Evolutionary conservation across 306 rosid species (phyloP).

Genomic region (Cicer pinnatifidum): DNA sequence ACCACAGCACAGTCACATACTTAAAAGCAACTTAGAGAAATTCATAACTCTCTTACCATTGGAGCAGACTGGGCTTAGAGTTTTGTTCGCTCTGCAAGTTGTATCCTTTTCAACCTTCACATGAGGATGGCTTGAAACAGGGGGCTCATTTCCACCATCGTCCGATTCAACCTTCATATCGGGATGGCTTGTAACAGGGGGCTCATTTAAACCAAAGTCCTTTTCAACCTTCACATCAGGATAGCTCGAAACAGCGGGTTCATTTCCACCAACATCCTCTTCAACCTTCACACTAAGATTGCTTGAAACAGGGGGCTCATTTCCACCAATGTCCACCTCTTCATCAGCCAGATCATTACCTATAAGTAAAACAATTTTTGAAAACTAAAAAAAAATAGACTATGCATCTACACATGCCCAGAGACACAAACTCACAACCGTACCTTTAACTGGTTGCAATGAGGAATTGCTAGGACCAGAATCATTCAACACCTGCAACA

Average conservation of each 20-base stretch:
- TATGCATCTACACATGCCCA: background rate
- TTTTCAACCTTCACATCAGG: conserved; percentile 55
- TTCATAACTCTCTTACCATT: conserved; percentile 53
- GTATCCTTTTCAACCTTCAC: conserved; percentile 51
- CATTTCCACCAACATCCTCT: conserved; percentile 65
- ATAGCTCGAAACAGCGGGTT: conserved; percentile 70
- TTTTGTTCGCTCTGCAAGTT: conserved; percentile 44
- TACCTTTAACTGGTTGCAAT: conserved; percentile 83
- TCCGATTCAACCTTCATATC: conserved; percentile 56
- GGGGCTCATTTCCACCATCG: conserved; percentile 70
- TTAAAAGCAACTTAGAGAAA: conserved; percentile 22
- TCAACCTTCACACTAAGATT: conserved; percentile 59
- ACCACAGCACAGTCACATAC: conserved; percentile 8
- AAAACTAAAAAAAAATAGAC: conserved; percentile 12
- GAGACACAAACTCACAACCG: conserved; percentile 31
- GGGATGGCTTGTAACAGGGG: conserved; percentile 73
- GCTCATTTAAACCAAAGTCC: conserved; percentile 68
- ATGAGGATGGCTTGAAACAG: conserved; percentile 68
- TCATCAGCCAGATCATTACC: conserved; percentile 74
- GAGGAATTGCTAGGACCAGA: conserved; percentile 88
- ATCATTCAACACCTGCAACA: conserved; percentile 73
- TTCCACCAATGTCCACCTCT: conserved; percentile 72
- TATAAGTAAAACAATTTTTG: conserved; percentile 45
- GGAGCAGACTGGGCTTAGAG: conserved; percentile 55
- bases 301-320: conserved; percentile 77